Percentiles rank a stretch among this genome's conserved stretches.
Conservation (phyloP, 352 stramenopile species). For the Phytophthora tentaculata region DNA sequence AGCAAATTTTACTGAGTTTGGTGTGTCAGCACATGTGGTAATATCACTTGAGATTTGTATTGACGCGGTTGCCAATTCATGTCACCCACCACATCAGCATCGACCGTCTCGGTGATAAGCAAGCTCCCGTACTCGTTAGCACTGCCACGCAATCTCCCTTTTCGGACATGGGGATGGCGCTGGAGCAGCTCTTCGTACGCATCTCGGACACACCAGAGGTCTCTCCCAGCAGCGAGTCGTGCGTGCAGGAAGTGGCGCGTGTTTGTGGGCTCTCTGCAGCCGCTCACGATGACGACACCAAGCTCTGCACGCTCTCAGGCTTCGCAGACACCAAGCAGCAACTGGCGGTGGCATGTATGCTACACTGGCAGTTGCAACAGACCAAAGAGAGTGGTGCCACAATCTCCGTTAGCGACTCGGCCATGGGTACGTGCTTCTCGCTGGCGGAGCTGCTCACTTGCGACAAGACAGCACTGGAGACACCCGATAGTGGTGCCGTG, state of each 20-base stretch:
- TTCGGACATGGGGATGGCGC: constrained; percentile 44
- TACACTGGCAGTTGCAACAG: constrained; percentile 55
- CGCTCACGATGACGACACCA: constrained; percentile 14
- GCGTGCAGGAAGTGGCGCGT: constrained; percentile 37
- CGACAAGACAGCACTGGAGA: constrained; percentile 40
- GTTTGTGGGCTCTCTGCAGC: constrained; percentile 29
- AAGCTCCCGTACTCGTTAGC: constrained; percentile 7
- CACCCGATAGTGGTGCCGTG: constrained; percentile 23
- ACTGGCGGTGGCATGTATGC: constrained; percentile 54
- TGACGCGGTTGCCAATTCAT: neutral
- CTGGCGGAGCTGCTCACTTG: constrained; percentile 53
- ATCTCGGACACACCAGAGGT: constrained; percentile 23
- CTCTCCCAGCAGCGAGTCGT: constrained; percentile 24
- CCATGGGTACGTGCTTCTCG: constrained; percentile 37
- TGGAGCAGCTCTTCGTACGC: constrained; percentile 41
- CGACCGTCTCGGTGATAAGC: constrained; percentile 27
- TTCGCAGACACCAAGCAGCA: constrained; percentile 50
- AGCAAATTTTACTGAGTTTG: neutral
- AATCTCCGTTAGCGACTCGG: constrained; percentile 33
- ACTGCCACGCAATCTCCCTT: neutral
- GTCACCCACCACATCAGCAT: constrained; percentile 27
- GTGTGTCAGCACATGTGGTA: neutral
- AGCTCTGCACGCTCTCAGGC: constrained; percentile 35
- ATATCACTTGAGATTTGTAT: constrained; percentile 21
- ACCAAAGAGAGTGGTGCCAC: constrained; percentile 19